Evolutionary conservation across 495 filamentous ascomycete species (phyloP).

Genomic region (Aspergillus taichungensis): DNA sequence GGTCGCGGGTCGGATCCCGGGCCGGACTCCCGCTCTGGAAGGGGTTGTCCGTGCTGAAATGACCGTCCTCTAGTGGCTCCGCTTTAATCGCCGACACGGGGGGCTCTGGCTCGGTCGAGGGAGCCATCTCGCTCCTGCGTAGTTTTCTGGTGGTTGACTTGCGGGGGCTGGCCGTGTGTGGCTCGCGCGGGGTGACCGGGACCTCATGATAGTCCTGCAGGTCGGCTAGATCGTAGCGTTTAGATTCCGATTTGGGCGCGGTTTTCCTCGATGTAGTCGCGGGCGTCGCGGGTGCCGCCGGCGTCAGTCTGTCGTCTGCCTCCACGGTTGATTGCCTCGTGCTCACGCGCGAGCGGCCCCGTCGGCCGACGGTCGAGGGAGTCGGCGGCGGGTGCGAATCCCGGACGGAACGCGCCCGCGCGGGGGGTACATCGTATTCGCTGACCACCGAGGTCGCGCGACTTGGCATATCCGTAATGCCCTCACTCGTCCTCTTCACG

Average conservation of each 20-base stretch:
- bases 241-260: slow-evolving; percentile 34
- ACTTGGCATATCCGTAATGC: slow-evolving; percentile 72
- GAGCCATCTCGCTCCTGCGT: slow-evolving; percentile 48
- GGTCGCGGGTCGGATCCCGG: slow-evolving; percentile 30
- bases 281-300: slow-evolving; percentile 20
- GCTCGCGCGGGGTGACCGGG: slow-evolving; percentile 25
- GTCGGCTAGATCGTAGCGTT: slow-evolving; percentile 47
- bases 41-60: slow-evolving; percentile 84
- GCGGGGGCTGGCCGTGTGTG: slow-evolving; percentile 20
- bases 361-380: slow-evolving; percentile 32
- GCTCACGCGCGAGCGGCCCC: slow-evolving; percentile 33
- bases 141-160: slow-evolving; percentile 40
- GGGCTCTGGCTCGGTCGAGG: slow-evolving; percentile 34
- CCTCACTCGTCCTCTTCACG: slow-evolving; percentile 70
- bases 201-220: slow-evolving; percentile 37
- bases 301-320: slow-evolving; percentile 22
- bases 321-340: slow-evolving; percentile 28
- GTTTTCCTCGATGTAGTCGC: slow-evolving; percentile 22
- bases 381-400: slow-evolving; percentile 40
- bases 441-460: slow-evolving; percentile 41
- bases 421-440: slow-evolving; percentile 27
- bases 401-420: slow-evolving; percentile 17
- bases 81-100: slow-evolving; percentile 27
- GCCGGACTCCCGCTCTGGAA: slow-evolving; percentile 77
- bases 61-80: slow-evolving; percentile 37